A percentile compares a stretch with the other conserved stretches of the same genome.
Conservation (phyloP, 805 yeast genomes). For the Nematodospora valgi region DNA sequence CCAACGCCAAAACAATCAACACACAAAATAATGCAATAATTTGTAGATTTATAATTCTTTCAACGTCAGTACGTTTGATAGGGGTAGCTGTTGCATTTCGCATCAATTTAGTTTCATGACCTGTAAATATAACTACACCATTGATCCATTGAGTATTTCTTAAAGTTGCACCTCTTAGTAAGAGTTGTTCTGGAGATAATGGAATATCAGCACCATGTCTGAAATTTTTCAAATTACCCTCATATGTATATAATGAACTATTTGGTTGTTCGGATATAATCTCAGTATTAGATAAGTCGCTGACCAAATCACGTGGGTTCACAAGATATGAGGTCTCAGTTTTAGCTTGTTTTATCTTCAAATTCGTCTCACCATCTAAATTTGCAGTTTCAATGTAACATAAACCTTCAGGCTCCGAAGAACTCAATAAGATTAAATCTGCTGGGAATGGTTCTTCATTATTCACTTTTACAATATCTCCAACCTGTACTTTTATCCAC, state of each 20-base stretch:
- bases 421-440: constrained; percentile 75
- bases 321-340: constrained; percentile 73
- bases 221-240: constrained; percentile 72
- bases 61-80: constrained; percentile 94
- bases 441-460: constrained; percentile 95
- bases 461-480: constrained; percentile 81
- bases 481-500: constrained; percentile 89
- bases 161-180: constrained; percentile 91
- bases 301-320: constrained; percentile 53
- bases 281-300: constrained; percentile 29
- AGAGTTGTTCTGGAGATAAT: constrained; percentile 83
- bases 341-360: constrained; percentile 88
- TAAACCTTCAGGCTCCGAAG: constrained; percentile 97
- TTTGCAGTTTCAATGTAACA: constrained; percentile 98
- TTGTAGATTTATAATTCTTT: constrained; percentile 89
- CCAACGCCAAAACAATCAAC: constrained; percentile 67
- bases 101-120: constrained; percentile 97
- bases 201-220: constrained; percentile 50
- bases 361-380: constrained; percentile 95
- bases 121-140: constrained; percentile 92
- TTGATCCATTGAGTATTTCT: constrained; percentile 94
- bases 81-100: constrained; percentile 99
- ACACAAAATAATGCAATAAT: constrained; percentile 84
- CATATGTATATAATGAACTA: constrained; percentile 89
- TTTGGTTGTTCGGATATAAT: constrained; percentile 89